Evolutionary conservation across 805 yeast species (phyloP).

Genomic region (Wickerhamiella dianesei): DNA sequence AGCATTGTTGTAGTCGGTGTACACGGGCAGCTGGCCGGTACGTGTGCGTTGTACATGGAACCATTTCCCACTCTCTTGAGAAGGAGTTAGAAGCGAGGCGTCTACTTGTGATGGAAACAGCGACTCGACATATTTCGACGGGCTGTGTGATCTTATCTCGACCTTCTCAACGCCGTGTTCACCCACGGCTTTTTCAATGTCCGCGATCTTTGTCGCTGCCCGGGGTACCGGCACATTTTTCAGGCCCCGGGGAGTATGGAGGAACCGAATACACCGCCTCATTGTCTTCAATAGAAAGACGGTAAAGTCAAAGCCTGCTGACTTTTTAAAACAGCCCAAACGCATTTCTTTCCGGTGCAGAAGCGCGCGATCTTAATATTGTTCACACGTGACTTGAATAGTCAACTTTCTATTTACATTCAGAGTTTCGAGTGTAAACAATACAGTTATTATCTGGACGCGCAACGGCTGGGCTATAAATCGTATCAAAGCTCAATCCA

Average conservation of each 20-base stretch:
- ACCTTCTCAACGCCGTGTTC: background rate
- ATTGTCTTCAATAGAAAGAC: background rate
- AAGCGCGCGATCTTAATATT: no score
- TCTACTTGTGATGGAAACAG: constrained; percentile 8
- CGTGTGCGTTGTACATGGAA: constrained; percentile 17
- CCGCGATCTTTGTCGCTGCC: constrained; percentile 17
- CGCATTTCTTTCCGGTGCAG: no score
- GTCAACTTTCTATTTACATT: no score
- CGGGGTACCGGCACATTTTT: constrained; percentile 42
- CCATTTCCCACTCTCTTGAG: constrained; percentile 11
- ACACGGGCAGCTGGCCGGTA: constrained; percentile 66
- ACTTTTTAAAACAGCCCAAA: background rate
- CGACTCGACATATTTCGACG: constrained; percentile 4
- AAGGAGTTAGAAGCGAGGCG: background rate
- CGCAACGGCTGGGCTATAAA: no score
- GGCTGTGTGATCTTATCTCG: constrained; percentile 1
- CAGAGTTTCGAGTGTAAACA: no score
- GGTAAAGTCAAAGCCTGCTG: background rate
- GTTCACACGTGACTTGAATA: no score
- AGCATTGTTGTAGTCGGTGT: constrained; percentile 51
- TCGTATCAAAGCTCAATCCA: no score
- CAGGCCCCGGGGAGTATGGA: constrained; percentile 2
- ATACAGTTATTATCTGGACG: no score
- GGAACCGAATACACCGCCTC: background rate
- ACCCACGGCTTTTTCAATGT: constrained; percentile 8